Evolutionary conservation across 1,139 yeast genomes (phyloP).

Genomic region (Hyphopichia fennica): DNA sequence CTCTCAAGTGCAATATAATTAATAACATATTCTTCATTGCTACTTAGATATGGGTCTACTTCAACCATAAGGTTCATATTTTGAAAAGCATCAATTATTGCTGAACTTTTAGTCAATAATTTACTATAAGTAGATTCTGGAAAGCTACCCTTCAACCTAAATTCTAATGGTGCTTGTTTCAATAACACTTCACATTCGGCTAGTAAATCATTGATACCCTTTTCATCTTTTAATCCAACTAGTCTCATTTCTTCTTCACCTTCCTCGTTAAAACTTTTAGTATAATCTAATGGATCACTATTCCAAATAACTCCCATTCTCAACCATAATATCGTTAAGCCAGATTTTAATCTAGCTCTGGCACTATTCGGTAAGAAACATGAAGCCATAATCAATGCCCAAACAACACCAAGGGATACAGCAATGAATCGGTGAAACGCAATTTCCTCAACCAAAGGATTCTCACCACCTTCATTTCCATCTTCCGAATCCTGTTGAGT

Average conservation of each 20-base stretch:
- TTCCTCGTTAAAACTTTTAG: constrained; percentile 4
- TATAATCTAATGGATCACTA: constrained; percentile 45
- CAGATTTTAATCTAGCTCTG: constrained; percentile 61
- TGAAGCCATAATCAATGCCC: constrained; percentile 72
- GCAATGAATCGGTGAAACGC: constrained; percentile 78
- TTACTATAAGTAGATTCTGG: constrained; percentile 53
- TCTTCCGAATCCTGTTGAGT: constrained; percentile 60
- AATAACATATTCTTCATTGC: constrained; percentile 57
- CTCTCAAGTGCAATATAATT: constrained; percentile 59
- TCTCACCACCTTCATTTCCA: constrained; percentile 69
- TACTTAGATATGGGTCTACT: constrained; percentile 55
- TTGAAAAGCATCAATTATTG: constrained; percentile 72
- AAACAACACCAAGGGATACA: constrained; percentile 69
- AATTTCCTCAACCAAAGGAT: constrained; percentile 70
- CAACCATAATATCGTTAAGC: constrained; percentile 71
- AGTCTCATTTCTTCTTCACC: constrained; percentile 22
- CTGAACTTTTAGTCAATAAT: constrained; percentile 57
- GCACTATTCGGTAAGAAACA: constrained; percentile 76
- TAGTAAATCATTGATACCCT: constrained; percentile 56
- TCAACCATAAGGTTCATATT: constrained; percentile 68
- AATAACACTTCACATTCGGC: constrained; percentile 60
- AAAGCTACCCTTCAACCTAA: constrained; percentile 73
- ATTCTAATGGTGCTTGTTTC: constrained; percentile 74
- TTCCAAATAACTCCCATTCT: constrained; percentile 84
- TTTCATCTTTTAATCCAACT: constrained; percentile 54